A percentile compares a stretch with the other conserved stretches of the same genome.
phyloP scores from a whole-genome alignment of 1,284 basidiomycete genomes.

The Ganoderma sp. region DNA sequence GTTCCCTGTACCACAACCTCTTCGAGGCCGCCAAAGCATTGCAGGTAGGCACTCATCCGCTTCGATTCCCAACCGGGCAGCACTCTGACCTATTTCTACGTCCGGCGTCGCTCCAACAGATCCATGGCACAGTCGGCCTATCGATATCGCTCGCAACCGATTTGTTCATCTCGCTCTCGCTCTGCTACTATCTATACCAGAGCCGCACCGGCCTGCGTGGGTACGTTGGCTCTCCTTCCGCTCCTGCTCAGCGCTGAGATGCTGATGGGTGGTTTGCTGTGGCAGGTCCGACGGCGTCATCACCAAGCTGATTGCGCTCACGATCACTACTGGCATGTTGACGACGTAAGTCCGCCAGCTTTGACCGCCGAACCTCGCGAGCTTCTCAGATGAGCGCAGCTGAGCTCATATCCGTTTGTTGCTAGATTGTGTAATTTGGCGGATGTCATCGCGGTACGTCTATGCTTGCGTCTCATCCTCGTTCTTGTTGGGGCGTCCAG shows the following conservation, averaged over 20 bases:
- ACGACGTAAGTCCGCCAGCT: conserved; percentile 7
- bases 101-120: not conserved
- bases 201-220: not conserved
- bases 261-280: not conserved
- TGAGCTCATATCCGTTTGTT: not conserved
- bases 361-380: no score
- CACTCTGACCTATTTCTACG: not conserved
- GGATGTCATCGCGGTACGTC: not conserved
- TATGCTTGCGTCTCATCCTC: no score
- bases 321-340: conserved; percentile 15
- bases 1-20: not conserved
- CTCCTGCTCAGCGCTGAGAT: not conserved
- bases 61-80: no score
- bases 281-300: conserved; percentile 14
- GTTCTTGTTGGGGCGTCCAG: no score
- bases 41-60: not conserved
- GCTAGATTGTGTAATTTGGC: not conserved
- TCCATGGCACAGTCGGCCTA: not conserved
- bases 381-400: not conserved
- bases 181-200: not conserved
- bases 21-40: not conserved
- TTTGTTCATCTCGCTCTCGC: not conserved
- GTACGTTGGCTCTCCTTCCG: not conserved
- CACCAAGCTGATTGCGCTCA: conserved; percentile 18
- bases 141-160: not conserved